These are phyloP conservation scores for Ammopiptanthus mongolicus DNA, from an alignment of 306 rosid species.

Conservation along the genomic window DNA sequence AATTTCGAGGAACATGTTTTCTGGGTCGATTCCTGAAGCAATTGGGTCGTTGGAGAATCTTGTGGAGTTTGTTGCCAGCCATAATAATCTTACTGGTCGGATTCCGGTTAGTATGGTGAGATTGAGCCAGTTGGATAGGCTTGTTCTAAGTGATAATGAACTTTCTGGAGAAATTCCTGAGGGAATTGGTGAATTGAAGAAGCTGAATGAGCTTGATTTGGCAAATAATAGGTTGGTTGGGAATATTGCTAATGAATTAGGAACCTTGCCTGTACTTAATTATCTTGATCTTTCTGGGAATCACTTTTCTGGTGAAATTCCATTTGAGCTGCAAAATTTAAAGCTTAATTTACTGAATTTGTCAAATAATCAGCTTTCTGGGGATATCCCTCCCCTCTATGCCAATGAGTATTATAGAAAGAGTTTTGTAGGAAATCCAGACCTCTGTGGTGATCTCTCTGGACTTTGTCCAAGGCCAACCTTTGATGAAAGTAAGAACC, in stretches of 20 bases:
- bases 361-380: constrained; percentile 55
- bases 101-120: constrained; percentile 46
- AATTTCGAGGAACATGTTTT: constrained; percentile 49
- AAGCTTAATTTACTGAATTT: constrained; percentile 59
- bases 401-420: constrained; percentile 41
- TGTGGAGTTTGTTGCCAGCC: constrained; percentile 35
- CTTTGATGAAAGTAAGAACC: constrained; percentile 29
- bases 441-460: constrained; percentile 46
- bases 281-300: constrained; percentile 77
- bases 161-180: constrained; percentile 55
- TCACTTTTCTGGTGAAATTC: constrained; percentile 48
- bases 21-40: constrained; percentile 58
- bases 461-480: constrained; percentile 50
- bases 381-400: constrained; percentile 60
- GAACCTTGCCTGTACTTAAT: constrained; percentile 57
- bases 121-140: constrained; percentile 45
- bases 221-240: constrained; percentile 56
- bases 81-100: constrained; percentile 44
- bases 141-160: constrained; percentile 55
- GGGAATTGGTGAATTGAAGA: constrained; percentile 35
- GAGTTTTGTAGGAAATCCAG: constrained; percentile 65
- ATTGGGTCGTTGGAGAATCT: constrained; percentile 46
- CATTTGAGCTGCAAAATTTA: constrained; percentile 57
- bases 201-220: constrained; percentile 64
- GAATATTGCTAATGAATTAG: constrained; percentile 51